These are phyloP conservation scores for Silene noctiflora DNA, from an alignment of 179 eudicot species.

Conservation along the genomic window DNA sequence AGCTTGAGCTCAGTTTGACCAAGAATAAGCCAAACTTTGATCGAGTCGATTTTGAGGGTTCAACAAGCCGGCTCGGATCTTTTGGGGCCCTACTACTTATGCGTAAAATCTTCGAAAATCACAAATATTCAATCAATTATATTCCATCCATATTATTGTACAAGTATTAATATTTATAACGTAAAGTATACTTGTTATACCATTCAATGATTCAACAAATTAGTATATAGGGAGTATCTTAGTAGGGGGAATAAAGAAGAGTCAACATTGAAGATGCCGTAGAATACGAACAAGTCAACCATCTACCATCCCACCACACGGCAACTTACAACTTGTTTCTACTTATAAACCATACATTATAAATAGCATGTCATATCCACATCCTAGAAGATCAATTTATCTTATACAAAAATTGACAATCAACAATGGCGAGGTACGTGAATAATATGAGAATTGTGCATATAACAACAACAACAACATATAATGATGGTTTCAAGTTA, in stretches of 20 bases:
- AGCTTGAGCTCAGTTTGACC: no score
- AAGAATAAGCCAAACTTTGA: no score
- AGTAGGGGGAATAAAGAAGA: not conserved
- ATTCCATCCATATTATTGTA: no score
- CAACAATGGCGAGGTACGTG: conserved; percentile 18
- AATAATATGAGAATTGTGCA: not conserved
- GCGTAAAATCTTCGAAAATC: no score
- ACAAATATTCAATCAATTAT: no score
- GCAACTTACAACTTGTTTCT: not conserved
- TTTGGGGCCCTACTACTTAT: no score
- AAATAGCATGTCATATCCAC: not conserved
- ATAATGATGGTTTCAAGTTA: not conserved
- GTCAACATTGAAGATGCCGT: not conserved
- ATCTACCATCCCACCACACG: not conserved
- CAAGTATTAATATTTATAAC: no score
- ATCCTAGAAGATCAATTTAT: not conserved
- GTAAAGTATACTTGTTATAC: no score
- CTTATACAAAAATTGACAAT: not conserved
- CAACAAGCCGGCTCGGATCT: no score
- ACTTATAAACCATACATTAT: not conserved
- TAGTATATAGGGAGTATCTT: no score
- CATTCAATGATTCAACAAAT: no score
- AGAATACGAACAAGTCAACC: conserved; percentile 6
- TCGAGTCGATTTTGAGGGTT: no score
- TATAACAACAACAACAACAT: not conserved